Evolutionary conservation across 2,329 filamentous ascomycete genomes (phyloP), one percentile per base, ranked within the genome.

Genomic region (Cordyceps farinosa): DNA sequence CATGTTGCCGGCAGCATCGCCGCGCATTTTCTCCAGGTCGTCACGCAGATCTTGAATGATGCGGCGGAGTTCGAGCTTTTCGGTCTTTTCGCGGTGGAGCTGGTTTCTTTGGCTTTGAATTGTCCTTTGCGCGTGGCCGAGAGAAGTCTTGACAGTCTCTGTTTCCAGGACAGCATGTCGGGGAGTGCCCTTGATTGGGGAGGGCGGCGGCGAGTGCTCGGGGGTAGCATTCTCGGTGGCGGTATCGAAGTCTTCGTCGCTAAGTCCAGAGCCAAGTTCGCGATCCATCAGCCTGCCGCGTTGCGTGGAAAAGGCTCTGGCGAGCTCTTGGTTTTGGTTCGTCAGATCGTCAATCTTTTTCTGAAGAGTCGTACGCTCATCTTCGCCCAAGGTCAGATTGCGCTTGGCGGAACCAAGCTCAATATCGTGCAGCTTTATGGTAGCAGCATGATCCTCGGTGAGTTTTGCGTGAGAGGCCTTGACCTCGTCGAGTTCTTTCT

Each of bases 11-110:
- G 66, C 73, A 53, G 77, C 77, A 38, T 86, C 84, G 63, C 80
- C 85, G 65, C 87, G 85, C 53, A 86, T 77, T 75, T 92, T 83
- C 71, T 90, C 95, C 34, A 99, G 79, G 71, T 99, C 95, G 73
- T 99, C 95, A 42, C 93, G 88, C 30, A 94, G 90, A 71, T 99
- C 95, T 77, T 98, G 94, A 36, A 98, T 85, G 84, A 99, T 91
- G 65, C 94, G 90, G 77, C 92, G 93, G 61, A 98, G 85, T 76
- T 99, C 95, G 34, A 98, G 85, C 81, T 97, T 99, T 76, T 99
- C 95, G 0, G 94, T 97, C 87, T 98, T 99, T 76, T 99, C 95
- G 40, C 95, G 90, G 75, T 99, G 94, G 53, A 98, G 90, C 70
- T 93, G 96, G 74, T 90, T 92, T 76, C 96, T 92, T 69, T 98